Base-by-base conservation (phyloP, 2,329 filamentous ascomycete species). In the Cucurbitaria berberidis region DNA sequence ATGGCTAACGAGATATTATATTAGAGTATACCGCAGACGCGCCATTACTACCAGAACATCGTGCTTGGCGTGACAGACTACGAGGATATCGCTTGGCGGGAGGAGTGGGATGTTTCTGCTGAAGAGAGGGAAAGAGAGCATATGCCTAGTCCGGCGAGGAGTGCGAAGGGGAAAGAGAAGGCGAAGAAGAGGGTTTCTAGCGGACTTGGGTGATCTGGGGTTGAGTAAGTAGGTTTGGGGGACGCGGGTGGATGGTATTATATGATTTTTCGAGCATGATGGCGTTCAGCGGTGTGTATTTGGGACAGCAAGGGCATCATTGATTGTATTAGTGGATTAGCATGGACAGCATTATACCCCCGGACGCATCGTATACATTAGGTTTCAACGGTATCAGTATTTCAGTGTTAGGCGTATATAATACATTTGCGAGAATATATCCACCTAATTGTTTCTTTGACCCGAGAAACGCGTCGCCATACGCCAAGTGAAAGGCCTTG, bases 1-100 rank as follows among this genome's bases (percentile, higher is more conserved):
- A n/a, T n/a, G 9, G 24, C n/a, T 43, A 30, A 43, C 11, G 32
- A 11, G 1, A 16, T 11, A n/a, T n/a, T n/a, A n/a, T n/a, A n/a
- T 35, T 32, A 64, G 67, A 75, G 72, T 57, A 55, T 69, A 19
- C 57, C 51, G 1, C 63, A 66, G 53, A 76, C 72, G 5, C 62
- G 74, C 11, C 54, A 63, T 11, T 61, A 68, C 27, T 75, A 69
- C 45, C 57, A 64, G 16, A 69, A 69, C 27, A 48, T 75, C 2
- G 51, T 76, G 45, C 53, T 64, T 18, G 74, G 74, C 5, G 43
- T 59, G 48, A 57, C 54, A 39, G 53, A 36, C 29, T 26, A 55
- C 22, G 45, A 32, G 27, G 48, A 51, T 13, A 13, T 53, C 9
- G 40, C 48, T 6, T 65, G 57, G 59, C 43, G 40, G 4, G 68